Evolutionary conservation across 257 asterid species (phyloP).

Genomic region (Handroanthus guayacan): DNA sequence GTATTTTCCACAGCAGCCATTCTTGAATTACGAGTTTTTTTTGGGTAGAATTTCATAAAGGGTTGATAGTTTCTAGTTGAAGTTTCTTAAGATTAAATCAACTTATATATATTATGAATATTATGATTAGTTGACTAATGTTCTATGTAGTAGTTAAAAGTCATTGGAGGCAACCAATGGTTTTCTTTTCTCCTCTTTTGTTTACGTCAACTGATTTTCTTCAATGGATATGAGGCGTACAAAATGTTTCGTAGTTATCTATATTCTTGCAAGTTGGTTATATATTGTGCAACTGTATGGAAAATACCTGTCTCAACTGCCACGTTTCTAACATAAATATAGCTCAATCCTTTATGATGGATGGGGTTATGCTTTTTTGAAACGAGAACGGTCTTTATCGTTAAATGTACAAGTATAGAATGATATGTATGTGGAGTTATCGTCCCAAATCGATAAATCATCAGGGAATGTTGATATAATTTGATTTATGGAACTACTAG

Average conservation of each 20-base stretch:
- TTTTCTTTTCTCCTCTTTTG: neutral
- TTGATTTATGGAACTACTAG: too few species aligned
- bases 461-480: too few species aligned
- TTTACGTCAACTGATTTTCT: neutral
- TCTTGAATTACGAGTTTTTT: conserved; percentile 14
- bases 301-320: conserved; percentile 12
- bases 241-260: neutral
- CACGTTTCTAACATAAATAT: conserved; percentile 5
- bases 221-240: neutral
- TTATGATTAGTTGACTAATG: conserved; percentile 21
- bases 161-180: conserved; percentile 21
- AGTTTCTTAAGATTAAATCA: neutral
- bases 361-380: too few species aligned
- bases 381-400: too few species aligned
- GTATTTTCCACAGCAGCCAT: conserved; percentile 32
- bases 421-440: too few species aligned
- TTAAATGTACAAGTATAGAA: too few species aligned
- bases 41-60: neutral
- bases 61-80: neutral
- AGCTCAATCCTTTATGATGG: neutral
- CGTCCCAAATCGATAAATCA: too few species aligned
- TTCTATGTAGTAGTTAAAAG: neutral
- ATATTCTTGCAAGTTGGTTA: neutral
- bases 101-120: neutral
- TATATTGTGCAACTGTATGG: conserved; percentile 9